Percentiles rank a stretch among this genome's conserved stretches.
Conservation (phyloP, 805 yeast genomes). For the Zygotorulaspora sp. region DNA sequence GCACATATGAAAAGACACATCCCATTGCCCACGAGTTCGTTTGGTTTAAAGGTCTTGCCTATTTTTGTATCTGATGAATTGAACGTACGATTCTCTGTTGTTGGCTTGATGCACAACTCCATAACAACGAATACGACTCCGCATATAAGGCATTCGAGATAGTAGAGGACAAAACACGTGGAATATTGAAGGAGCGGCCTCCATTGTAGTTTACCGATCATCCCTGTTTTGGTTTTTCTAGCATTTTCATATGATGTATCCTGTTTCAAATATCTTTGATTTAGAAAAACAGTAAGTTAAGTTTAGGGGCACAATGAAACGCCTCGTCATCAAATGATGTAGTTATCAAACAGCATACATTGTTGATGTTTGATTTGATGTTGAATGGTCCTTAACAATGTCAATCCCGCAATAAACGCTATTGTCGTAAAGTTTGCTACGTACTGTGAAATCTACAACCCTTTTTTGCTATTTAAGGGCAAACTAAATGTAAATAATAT, state of each 20-base stretch:
- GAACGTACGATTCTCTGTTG: conserved; percentile 14
- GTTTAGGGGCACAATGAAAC: no score
- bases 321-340: no score
- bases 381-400: no score
- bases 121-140: conserved; percentile 14
- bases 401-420: no score
- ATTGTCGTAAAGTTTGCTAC: no score
- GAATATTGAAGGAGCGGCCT: conserved; percentile 6
- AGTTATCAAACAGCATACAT: no score
- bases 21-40: conserved; percentile 22
- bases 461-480: conserved; percentile 7
- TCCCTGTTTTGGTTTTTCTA: not conserved
- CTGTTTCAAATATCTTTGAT: no score
- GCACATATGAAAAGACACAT: conserved; percentile 23
- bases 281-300: no score
- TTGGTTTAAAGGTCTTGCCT: conserved; percentile 16
- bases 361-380: no score
- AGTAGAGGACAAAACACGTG: conserved; percentile 12
- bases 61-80: conserved; percentile 17
- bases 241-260: no score
- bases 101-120: conserved; percentile 19
- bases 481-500: not conserved
- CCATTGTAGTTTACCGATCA: not conserved
- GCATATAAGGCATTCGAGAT: conserved; percentile 14
- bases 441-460: no score